Conservation (phyloP, 75 land plant genomes). For the Picea sitchensis region DNA sequence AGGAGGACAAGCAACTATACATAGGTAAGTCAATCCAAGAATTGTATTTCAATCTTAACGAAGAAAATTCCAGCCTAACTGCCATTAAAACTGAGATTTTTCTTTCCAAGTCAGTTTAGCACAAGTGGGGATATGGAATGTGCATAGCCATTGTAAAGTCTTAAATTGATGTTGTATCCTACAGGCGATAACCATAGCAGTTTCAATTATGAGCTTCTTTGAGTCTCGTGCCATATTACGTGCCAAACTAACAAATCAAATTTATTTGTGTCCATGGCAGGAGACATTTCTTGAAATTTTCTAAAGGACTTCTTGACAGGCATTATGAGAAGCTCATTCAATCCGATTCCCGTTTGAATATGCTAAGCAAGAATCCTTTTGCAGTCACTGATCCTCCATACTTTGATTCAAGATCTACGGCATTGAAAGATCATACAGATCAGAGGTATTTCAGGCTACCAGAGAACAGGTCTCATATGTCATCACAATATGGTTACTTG, state of each 20-base stretch:
- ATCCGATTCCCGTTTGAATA: conserved; percentile 54
- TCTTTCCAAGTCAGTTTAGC: too few species aligned
- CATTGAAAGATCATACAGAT: conserved; percentile 1
- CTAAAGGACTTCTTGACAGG: conserved; percentile 62
- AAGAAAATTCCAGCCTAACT: too few species aligned
- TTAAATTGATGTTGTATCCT: too few species aligned
- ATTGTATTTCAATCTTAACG: too few species aligned
- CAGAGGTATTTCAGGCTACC: not conserved
- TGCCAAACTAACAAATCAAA: not conserved
- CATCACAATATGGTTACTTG: not conserved
- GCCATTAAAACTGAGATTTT: too few species aligned
- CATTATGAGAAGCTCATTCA: conserved; percentile 81
- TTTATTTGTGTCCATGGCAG: conserved; percentile 26
- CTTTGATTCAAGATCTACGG: not conserved
- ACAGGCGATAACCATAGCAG: too few species aligned
- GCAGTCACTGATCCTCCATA: not conserved
- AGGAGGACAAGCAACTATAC: conserved; percentile 61
- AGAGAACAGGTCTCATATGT: not conserved
- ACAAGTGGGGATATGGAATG: too few species aligned
- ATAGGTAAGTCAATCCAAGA: too few species aligned
- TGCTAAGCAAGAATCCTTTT: conserved; percentile 18
- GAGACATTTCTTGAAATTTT: conserved; percentile 60
- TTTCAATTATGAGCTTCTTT: too few species aligned
- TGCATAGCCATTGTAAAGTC: too few species aligned
- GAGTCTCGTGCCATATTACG: too few species aligned